Base-by-base conservation (phyloP, 495 filamentous ascomycete species). In the Aspergillus ellipticus region DNA sequence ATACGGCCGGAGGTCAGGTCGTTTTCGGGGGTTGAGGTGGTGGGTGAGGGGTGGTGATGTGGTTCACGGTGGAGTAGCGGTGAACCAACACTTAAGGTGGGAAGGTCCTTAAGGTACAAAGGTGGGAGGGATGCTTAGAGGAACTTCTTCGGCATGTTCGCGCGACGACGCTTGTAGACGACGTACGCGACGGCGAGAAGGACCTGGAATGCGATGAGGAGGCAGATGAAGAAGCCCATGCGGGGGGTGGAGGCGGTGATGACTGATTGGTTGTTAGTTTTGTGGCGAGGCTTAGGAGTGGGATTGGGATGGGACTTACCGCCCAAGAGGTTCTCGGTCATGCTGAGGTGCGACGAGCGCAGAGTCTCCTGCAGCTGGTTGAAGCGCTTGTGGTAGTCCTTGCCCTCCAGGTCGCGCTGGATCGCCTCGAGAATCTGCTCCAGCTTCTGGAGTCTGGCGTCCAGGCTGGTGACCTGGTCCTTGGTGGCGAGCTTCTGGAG, bases 131-230 rank as follows among this genome's bases (percentile, higher is more conserved):
- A 46, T 28, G 24, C 52, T 57, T 78, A 98, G 60, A 98, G 73
- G 71, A 91, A 98, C 70, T 98, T 98, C 84, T 97, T 97, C 29
- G 92, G 90, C 65, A 81, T 79, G 56, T 80, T 82, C 11, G 79
- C 76, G 72, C 88, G 86, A 60, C 86, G 83, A 57, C 85, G 78
- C 79, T 96, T 96, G 73, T 97, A 96, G 43, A 86, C 65, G 19
- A 92, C 64, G 69, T 92, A 98, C 16, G 75, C 81, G 7, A 65
- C 83, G 3, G 82, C 82, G 19, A 94, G 67, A 64, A 92, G 51
- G 21, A 86, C 64, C 75, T 97, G 92, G 62, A 89, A 84, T 28
- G 81, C 83, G 45, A 98, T 76, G 39, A 96, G 79, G 33, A 91
- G 70, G 67, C 87, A 79, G 54, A 96, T 75, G 61, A 95, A 83